Evolutionary conservation across 768 basidiomycete genomes (phyloP).

Genomic region (Psilocybe cubensis): DNA sequence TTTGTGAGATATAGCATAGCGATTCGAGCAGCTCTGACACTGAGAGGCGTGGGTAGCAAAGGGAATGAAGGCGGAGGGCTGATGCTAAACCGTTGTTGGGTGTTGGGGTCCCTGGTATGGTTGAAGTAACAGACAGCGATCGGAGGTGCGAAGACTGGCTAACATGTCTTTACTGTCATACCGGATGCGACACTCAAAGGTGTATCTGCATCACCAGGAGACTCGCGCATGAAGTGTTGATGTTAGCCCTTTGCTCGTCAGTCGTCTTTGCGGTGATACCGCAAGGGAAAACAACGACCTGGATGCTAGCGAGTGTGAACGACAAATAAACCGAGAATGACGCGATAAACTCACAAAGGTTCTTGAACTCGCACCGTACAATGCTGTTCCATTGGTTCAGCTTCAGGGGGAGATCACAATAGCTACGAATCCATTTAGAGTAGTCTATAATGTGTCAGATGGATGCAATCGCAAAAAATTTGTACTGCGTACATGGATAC

Average conservation of each 20-base stretch:
- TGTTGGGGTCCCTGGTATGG: slow-evolving; percentile 40
- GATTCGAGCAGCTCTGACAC: slow-evolving; percentile 58
- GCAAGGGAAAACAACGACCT: slow-evolving; percentile 91
- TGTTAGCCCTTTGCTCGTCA: slow-evolving; percentile 65
- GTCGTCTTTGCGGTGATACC: slow-evolving; percentile 88
- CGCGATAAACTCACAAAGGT: slow-evolving; percentile 69
- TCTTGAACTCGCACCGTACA: slow-evolving; percentile 99
- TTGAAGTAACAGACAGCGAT: slow-evolving; percentile 61
- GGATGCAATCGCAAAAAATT: too few relatives aligned
- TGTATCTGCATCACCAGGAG: slow-evolving; percentile 46
- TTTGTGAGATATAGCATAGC: slow-evolving; percentile 58
- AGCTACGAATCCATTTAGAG: slow-evolving; percentile 97
- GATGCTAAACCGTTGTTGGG: slow-evolving; percentile 38
- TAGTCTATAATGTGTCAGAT: slow-evolving; percentile 63
- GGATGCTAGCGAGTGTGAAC: slow-evolving; percentile 93
- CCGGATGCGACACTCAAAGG: slow-evolving; percentile 41
- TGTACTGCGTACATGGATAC: slow-evolving; percentile 83
- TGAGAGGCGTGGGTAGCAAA: slow-evolving; percentile 77
- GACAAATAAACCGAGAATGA: slow-evolving; percentile 75
- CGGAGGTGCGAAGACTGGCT: slow-evolving; percentile 56
- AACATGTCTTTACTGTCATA: slow-evolving; percentile 27
- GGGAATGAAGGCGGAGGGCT: slow-evolving; percentile 71
- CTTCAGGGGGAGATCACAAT: slow-evolving; percentile 96
- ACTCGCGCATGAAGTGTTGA: slow-evolving; percentile 79
- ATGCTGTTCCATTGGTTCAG: slow-evolving; percentile 99